Conservation (phyloP, 129 eudicot species). For the Chrysanthemum seticuspe region DNA sequence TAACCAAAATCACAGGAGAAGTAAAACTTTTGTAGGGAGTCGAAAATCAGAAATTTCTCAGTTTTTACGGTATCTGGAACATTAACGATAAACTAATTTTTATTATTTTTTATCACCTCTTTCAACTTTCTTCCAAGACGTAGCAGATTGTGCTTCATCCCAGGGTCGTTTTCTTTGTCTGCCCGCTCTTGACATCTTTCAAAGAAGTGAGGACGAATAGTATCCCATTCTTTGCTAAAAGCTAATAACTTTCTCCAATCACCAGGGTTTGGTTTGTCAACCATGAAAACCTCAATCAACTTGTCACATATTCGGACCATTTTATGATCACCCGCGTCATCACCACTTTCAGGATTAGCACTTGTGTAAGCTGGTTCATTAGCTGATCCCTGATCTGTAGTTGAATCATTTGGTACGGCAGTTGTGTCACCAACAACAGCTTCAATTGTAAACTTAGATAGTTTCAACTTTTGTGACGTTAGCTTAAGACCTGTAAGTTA, state of each 20-base stretch:
- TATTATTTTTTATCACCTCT: conserved; percentile 55
- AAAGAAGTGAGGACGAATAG: conserved; percentile 69
- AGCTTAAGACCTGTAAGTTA: conserved; percentile 40
- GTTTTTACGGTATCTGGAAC: background rate
- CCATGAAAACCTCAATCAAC: conserved; percentile 79
- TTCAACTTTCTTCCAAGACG: conserved; percentile 83
- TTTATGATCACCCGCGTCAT: conserved; percentile 40
- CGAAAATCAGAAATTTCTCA: too few relatives aligned
- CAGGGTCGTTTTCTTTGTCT: conserved; percentile 70
- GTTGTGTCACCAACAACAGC: conserved; percentile 46
- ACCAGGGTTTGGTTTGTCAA: conserved; percentile 79
- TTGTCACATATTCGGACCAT: conserved; percentile 79
- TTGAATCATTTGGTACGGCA: conserved; percentile 38
- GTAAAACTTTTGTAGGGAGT: too few relatives aligned
- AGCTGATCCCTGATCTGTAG: conserved; percentile 15
- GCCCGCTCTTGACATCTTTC: conserved; percentile 75
- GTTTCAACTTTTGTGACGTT: conserved; percentile 33
- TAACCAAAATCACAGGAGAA: background rate
- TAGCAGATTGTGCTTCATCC: conserved; percentile 61
- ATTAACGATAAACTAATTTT: background rate
- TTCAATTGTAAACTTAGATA: conserved; percentile 21
- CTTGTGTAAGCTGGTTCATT: conserved; percentile 24
- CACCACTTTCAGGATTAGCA: conserved; percentile 24
- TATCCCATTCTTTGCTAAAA: conserved; percentile 76
- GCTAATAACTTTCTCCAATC: conserved; percentile 90